These are phyloP conservation scores for Saksenaea oblongispora DNA, from an alignment of 371 early-diverging fungal genomes.

Conservation along the genomic window DNA sequence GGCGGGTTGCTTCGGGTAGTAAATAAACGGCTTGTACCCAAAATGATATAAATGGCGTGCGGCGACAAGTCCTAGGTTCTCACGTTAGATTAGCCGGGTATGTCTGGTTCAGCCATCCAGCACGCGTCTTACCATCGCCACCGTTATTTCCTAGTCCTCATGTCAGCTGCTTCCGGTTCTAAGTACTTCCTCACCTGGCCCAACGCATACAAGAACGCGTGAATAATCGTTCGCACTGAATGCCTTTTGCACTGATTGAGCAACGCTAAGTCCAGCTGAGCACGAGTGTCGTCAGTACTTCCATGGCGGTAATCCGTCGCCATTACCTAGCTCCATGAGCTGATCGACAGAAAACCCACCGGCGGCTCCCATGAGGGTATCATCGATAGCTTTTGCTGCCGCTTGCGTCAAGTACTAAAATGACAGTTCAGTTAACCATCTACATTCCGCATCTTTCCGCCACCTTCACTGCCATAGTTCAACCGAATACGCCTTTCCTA, in stretches of 20 bases:
- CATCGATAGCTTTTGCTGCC: conserved; percentile 79
- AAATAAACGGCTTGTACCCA: conserved; percentile 79
- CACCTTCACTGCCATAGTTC: conserved; percentile 1
- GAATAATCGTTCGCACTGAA: conserved; percentile 54
- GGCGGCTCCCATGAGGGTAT: conserved; percentile 78
- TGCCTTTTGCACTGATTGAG: conserved; percentile 79
- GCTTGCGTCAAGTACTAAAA: conserved; percentile 73
- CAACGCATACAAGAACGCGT: conserved; percentile 74
- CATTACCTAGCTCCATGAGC: conserved; percentile 78
- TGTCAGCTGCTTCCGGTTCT: not conserved
- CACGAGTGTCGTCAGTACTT: not conserved
- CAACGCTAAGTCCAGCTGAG: conserved; percentile 88
- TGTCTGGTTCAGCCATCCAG: not conserved
- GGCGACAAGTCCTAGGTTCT: conserved; percentile 74
- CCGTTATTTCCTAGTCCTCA: conserved; percentile 78
- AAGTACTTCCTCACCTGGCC: conserved; percentile 60
- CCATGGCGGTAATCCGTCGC: not conserved
- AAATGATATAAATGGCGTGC: conserved; percentile 88
- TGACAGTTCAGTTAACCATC: not conserved
- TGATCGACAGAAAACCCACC: conserved; percentile 89
- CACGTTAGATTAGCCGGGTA: not conserved
- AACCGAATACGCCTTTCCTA: not conserved
- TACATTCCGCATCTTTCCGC: not conserved
- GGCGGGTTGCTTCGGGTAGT: conserved; percentile 75
- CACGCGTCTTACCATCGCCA: conserved; percentile 76